phyloP scores from a whole-genome alignment of 257 asterid genomes.

The Solanum chaucha region DNA sequence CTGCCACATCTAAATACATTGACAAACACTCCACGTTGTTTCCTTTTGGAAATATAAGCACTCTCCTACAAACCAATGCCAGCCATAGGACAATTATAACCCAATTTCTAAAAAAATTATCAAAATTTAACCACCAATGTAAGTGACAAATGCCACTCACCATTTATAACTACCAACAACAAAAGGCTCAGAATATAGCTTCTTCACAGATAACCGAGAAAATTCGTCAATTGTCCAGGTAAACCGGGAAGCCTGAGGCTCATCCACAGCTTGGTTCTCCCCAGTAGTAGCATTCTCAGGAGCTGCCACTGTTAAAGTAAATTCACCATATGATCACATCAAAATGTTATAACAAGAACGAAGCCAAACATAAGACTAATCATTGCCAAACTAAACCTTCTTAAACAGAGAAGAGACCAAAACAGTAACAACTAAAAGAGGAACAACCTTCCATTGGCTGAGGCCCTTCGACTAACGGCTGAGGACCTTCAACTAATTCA shows the following conservation, averaged over 20 bases:
- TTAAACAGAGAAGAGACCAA: background rate
- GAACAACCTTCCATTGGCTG: conserved; percentile 94
- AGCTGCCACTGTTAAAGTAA: conserved; percentile 29
- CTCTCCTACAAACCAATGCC: conserved; percentile 55
- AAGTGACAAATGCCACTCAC: conserved; percentile 22
- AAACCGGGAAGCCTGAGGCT: conserved; percentile 80
- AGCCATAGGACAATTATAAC: background rate
- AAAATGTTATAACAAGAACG: background rate
- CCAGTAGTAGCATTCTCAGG: conserved; percentile 58
- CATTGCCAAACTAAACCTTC: background rate
- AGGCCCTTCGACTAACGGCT: conserved; percentile 79
- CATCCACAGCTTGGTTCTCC: conserved; percentile 77
- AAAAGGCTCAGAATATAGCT: conserved; percentile 79
- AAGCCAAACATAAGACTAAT: background rate
- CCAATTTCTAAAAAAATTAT: background rate
- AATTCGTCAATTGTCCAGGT: conserved; percentile 82
- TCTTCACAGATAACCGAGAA: conserved; percentile 57
- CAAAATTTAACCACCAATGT: background rate
- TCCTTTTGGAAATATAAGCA: conserved; percentile 90
- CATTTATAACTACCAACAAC: conserved; percentile 78
- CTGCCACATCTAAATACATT: conserved; percentile 90
- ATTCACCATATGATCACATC: background rate
- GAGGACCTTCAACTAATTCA: conserved; percentile 77
- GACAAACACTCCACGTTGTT: conserved; percentile 84
- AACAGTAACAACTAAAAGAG: background rate